phyloP scores from a whole-genome alignment of 1,284 basidiomycete species.

The Ustilago lituana region DNA sequence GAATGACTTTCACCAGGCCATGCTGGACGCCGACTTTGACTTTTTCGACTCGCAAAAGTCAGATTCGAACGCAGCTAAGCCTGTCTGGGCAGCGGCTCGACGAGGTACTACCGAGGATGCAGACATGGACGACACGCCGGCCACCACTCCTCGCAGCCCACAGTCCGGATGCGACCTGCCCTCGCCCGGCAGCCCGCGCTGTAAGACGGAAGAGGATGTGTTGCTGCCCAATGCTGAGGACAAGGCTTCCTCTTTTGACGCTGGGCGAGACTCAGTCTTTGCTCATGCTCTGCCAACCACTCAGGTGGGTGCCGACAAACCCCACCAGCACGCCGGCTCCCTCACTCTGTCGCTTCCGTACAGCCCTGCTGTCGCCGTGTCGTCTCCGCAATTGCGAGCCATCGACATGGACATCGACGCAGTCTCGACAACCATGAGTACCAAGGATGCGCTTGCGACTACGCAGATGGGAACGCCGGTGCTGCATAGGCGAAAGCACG shows the following conservation, averaged over 20 bases:
- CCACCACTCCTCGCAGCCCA: slow-evolving; percentile 52
- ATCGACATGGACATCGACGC: slow-evolving; percentile 19
- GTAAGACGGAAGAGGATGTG: slow-evolving; percentile 19
- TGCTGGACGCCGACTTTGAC: slow-evolving; percentile 61
- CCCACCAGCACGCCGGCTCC: slow-evolving; percentile 49
- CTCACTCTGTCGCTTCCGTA: slow-evolving; percentile 57
- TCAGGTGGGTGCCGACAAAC: slow-evolving; percentile 38
- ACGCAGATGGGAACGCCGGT: slow-evolving; percentile 37
- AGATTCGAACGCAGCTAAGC: slow-evolving; percentile 11
- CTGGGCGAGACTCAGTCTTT: slow-evolving; percentile 50
- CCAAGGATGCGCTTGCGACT: slow-evolving; percentile 2
- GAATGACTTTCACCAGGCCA: slow-evolving; percentile 63
- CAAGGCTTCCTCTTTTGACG: slow-evolving; percentile 7
- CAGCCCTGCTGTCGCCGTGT: slow-evolving; percentile 27
- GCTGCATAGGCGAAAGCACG: slow-evolving; percentile 39
- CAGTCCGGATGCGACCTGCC: slow-evolving; percentile 45
- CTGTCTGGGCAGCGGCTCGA: slow-evolving; percentile 18
- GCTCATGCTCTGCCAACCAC: slow-evolving; percentile 57
- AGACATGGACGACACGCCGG: slow-evolving; percentile 49
- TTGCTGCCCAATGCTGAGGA: slow-evolving; percentile 5
- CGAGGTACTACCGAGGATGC: slow-evolving; percentile 26
- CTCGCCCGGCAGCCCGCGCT: slow-evolving; percentile 38
- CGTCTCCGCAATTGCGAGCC: slow-evolving; percentile 34
- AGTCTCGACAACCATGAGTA: background rate
- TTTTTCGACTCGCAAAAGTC: slow-evolving; percentile 43